phyloP scores from a whole-genome alignment of 768 basidiomycete species.

The Kwoniella shandongensis region DNA sequence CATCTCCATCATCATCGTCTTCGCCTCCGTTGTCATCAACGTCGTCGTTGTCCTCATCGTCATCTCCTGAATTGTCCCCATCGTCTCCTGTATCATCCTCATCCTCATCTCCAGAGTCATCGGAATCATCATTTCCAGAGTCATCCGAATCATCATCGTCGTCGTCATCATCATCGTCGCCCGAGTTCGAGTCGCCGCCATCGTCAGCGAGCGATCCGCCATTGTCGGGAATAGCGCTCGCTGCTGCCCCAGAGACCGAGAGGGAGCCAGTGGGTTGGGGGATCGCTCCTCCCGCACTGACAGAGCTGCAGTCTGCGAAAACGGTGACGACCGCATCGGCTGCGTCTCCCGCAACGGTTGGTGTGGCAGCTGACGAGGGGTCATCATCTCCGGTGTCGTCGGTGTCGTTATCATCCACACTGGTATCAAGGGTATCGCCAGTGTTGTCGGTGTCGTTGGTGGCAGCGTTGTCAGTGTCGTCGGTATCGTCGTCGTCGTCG shows the following conservation, averaged over 20 bases:
- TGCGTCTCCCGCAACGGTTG: too few species aligned
- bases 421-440: background rate
- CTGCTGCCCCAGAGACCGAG: background rate
- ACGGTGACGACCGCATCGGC: background rate
- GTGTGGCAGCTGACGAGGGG: too few species aligned
- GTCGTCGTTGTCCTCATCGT: slow-evolving; percentile 4
- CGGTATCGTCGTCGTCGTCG: background rate
- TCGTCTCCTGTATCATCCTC: background rate
- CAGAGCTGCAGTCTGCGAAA: background rate
- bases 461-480: background rate
- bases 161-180: slow-evolving; percentile 1
- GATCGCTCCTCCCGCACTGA: background rate
- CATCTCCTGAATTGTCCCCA: background rate
- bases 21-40: slow-evolving; percentile 8
- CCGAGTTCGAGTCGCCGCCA: background rate
- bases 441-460: background rate
- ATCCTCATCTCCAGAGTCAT: background rate
- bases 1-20: slow-evolving; percentile 12
- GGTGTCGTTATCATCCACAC: too few species aligned
- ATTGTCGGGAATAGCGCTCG: background rate
- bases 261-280: background rate
- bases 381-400: too few species aligned
- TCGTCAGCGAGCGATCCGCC: background rate
- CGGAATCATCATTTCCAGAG: slow-evolving; percentile 15
- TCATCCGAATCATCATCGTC: slow-evolving; percentile 13